Percentiles rank a stretch among this genome's conserved stretches.
These are phyloP conservation scores for Misopates orontium DNA, from an alignment of 257 asterid genomes.

Conservation along the genomic window DNA sequence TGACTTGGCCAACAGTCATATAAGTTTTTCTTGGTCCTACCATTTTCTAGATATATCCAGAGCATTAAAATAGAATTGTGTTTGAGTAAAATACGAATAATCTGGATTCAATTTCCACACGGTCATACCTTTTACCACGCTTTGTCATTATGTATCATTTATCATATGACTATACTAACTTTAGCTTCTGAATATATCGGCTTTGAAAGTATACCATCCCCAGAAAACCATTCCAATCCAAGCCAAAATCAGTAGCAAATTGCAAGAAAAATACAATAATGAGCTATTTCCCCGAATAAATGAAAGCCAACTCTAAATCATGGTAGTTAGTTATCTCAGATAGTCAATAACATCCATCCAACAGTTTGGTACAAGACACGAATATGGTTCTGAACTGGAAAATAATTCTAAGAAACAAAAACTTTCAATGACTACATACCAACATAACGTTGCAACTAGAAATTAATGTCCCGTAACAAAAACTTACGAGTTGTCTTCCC, in stretches of 20 bases:
- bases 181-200: no score
- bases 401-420: not conserved
- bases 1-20: not conserved
- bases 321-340: not conserved
- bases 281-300: no score
- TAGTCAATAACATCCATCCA: no score
- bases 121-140: no score
- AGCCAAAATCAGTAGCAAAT: no score
- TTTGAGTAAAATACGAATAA: not conserved
- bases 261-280: no score
- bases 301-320: no score
- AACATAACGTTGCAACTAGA: not conserved
- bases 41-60: not conserved
- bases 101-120: not conserved
- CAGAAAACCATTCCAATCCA: no score
- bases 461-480: not conserved
- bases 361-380: not conserved
- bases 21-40: not conserved
- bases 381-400: slow-evolving; percentile 1
- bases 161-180: no score
- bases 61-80: not conserved
- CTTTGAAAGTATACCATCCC: no score
- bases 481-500: slow-evolving; percentile 98
- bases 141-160: no score
- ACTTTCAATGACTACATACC: slow-evolving; percentile 10